Conservation (phyloP, 1,139 yeast species). For the Lodderomyces elongisporus region DNA sequence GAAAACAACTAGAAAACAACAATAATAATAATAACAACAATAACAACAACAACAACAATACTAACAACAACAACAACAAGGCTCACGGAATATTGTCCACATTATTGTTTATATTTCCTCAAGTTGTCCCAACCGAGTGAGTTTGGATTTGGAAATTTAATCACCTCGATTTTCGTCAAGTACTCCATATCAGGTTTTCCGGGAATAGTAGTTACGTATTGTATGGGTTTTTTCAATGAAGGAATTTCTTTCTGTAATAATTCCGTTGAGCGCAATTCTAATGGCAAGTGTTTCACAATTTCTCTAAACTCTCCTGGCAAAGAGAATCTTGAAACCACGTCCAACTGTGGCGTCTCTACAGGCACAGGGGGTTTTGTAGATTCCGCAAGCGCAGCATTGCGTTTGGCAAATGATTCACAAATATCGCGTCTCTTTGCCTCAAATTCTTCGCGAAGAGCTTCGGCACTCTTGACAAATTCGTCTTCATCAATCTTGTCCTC, state of each 20-base stretch:
- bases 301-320: constrained; percentile 33
- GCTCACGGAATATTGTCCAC: too few species aligned
- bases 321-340: constrained; percentile 22
- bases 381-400: constrained; percentile 7
- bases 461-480: constrained; percentile 2
- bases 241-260: constrained; percentile 16
- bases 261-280: constrained; percentile 26
- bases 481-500: constrained; percentile 9
- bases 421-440: constrained; percentile 8
- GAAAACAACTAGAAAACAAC: too few species aligned
- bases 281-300: constrained; percentile 29
- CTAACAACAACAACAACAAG: too few species aligned
- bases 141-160: constrained; percentile 43
- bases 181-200: constrained; percentile 26
- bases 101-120: constrained; percentile 25
- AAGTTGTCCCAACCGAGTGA: constrained; percentile 46
- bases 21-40: too few species aligned
- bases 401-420: constrained; percentile 8
- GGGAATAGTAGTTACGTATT: constrained; percentile 29
- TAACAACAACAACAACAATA: too few species aligned
- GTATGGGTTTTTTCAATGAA: constrained; percentile 32
- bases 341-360: constrained; percentile 16
- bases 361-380: constrained; percentile 21
- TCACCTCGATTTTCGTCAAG: constrained; percentile 36
- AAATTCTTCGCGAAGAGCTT: constrained; percentile 6